These are phyloP conservation scores for Metrosideros polymorpha DNA, from an alignment of 441 rosid species.

Conservation along the genomic window DNA sequence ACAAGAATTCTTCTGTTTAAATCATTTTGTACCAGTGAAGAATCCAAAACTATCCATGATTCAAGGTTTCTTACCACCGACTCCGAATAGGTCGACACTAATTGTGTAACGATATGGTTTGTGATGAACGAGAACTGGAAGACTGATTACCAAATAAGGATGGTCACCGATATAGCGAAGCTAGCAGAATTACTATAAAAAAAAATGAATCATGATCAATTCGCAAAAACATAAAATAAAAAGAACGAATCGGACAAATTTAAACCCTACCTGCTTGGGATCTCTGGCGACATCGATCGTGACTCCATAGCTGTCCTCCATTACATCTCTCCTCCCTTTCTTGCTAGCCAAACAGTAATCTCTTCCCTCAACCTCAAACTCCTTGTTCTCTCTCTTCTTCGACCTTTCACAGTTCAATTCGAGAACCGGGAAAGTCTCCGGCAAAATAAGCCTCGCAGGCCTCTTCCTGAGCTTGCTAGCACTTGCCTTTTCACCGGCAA, in stretches of 20 bases:
- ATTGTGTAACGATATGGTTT: rapidly evolving
- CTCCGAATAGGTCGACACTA: not conserved
- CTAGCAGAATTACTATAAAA: not conserved
- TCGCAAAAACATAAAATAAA: not conserved
- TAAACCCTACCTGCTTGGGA: slow-evolving; percentile 28
- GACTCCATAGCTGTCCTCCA: slow-evolving; percentile 37
- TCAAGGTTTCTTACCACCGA: not conserved
- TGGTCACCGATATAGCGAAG: not conserved
- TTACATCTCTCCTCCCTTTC: slow-evolving; percentile 32
- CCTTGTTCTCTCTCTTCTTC: slow-evolving; percentile 1
- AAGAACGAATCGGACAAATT: not conserved
- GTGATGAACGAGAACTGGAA: not conserved
- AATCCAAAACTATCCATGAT: not conserved
- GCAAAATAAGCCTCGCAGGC: slow-evolving; percentile 29
- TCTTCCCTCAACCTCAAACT: slow-evolving; percentile 18
- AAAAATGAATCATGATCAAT: not conserved
- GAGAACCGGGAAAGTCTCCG: slow-evolving; percentile 6
- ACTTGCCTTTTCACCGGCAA: not conserved
- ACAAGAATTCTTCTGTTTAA: not conserved
- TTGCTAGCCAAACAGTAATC: slow-evolving; percentile 26
- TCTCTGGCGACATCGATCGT: slow-evolving; percentile 26
- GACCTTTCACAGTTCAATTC: not conserved
- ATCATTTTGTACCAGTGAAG: not conserved
- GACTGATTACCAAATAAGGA: not conserved
- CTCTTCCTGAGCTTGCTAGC: slow-evolving; percentile 19